Evolutionary conservation across 768 basidiomycete genomes (phyloP).

Genomic region (Crepidotus variabilis): DNA sequence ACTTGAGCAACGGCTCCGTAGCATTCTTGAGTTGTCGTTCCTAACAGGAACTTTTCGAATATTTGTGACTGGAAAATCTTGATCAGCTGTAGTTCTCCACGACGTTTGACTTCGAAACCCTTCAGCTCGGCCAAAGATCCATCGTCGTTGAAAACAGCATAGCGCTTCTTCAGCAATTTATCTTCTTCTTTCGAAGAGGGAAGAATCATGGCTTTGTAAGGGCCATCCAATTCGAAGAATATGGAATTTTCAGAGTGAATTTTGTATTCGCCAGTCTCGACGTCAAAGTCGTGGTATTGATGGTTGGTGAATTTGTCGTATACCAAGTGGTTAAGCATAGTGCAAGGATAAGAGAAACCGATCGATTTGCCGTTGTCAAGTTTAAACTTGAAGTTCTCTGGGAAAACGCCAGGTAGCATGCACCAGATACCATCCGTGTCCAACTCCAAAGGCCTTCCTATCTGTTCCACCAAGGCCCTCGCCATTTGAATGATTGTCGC

Average conservation of each 20-base stretch:
- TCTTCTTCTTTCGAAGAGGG: slow-evolving; percentile 99
- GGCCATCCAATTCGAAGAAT: slow-evolving; percentile 98
- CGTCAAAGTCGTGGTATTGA: slow-evolving; percentile 93
- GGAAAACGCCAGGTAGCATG: slow-evolving; percentile 97
- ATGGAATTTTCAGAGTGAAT: slow-evolving; percentile 96
- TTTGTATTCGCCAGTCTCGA: slow-evolving; percentile 77
- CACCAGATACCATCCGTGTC: slow-evolving; percentile 99
- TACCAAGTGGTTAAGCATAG: slow-evolving; percentile 98
- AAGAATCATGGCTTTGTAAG: slow-evolving; percentile 98
- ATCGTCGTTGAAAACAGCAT: slow-evolving; percentile 98
- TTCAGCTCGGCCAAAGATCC: slow-evolving; percentile 97
- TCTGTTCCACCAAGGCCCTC: slow-evolving; percentile 93
- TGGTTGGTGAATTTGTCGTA: slow-evolving; percentile 95
- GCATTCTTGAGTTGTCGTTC: slow-evolving; percentile 91
- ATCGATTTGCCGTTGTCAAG: slow-evolving; percentile 84
- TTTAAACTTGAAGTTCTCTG: slow-evolving; percentile 97
- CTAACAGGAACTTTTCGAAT: slow-evolving; percentile 96
- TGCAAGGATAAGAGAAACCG: slow-evolving; percentile 93
- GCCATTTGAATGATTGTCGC: slow-evolving; percentile 99
- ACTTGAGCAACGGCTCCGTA: slow-evolving; percentile 91
- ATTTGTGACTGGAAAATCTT: slow-evolving; percentile 99
- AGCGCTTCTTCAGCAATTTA: slow-evolving; percentile 96
- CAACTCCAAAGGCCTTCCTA: slow-evolving; percentile 93
- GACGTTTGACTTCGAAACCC: slow-evolving; percentile 97
- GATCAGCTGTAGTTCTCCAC: slow-evolving; percentile 96